Percentiles rank a stretch among this genome's conserved stretches.
These are phyloP conservation scores for Penicillium olsonii DNA, from an alignment of 2,329 filamentous ascomycete genomes.

Conservation along the genomic window DNA sequence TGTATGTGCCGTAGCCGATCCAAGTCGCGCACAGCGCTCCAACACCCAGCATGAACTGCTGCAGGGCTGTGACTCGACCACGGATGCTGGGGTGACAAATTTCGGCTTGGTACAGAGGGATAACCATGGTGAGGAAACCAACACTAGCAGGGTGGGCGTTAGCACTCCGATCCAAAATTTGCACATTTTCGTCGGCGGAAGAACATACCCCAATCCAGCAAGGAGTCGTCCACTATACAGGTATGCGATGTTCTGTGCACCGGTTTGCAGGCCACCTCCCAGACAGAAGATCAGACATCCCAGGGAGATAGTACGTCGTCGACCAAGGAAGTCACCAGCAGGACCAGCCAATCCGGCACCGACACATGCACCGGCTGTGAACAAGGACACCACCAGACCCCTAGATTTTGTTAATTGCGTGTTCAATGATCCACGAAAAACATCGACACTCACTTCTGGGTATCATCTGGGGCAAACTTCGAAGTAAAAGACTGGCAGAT, in stretches of 20 bases:
- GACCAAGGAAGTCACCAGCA: constrained; percentile 64
- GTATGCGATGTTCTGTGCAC: constrained; percentile 59
- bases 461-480: constrained; percentile 34
- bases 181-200: background rate
- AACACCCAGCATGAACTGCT: constrained; percentile 81
- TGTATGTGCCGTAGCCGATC: constrained; percentile 68
- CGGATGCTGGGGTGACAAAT: constrained; percentile 76
- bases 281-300: constrained; percentile 72
- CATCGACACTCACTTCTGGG: constrained; percentile 30
- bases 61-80: constrained; percentile 71
- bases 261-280: constrained; percentile 73
- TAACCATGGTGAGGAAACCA: constrained; percentile 63
- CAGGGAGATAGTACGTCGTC: constrained; percentile 70
- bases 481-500: constrained; percentile 37
- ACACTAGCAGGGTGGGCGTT: constrained; percentile 46
- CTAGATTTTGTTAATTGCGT: constrained; percentile 34
- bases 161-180: constrained; percentile 41
- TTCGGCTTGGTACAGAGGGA: constrained; percentile 76
- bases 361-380: constrained; percentile 74
- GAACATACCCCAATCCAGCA: constrained; percentile 55
- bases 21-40: constrained; percentile 72
- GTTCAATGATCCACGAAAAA: background rate
- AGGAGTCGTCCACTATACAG: constrained; percentile 71
- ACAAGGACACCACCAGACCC: constrained; percentile 73
- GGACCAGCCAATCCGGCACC: constrained; percentile 67